Evolutionary conservation across 164 flowering plant species (phyloP).

Genomic region (Tetracentron sinense): DNA sequence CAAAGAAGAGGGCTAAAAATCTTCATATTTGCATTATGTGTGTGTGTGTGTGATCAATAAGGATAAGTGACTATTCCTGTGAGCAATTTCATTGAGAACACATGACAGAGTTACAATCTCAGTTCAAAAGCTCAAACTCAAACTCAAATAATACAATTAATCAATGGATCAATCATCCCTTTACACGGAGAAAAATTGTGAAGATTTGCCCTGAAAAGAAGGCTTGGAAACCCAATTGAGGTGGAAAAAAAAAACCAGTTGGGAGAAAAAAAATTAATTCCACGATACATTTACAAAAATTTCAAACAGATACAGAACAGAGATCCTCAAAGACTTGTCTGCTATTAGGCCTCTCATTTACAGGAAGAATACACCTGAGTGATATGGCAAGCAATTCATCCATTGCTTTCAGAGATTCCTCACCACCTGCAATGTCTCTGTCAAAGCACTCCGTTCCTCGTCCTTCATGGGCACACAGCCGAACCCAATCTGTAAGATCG

Average conservation of each 20-base stretch:
- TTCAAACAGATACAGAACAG: slow-evolving; percentile 33
- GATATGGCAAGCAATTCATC: slow-evolving; percentile 73
- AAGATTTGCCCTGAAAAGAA: slow-evolving; percentile 33
- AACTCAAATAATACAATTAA: slow-evolving; percentile 38
- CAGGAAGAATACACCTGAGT: slow-evolving; percentile 77
- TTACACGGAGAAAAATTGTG: slow-evolving; percentile 45
- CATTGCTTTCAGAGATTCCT: slow-evolving; percentile 68
- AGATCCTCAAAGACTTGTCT: slow-evolving; percentile 72
- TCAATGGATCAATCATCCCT: slow-evolving; percentile 61
- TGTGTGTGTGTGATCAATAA: no score
- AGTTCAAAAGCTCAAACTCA: slow-evolving; percentile 2
- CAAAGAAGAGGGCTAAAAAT: no score
- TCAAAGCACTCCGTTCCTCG: slow-evolving; percentile 86
- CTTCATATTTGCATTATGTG: no score
- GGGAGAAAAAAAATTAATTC: slow-evolving; percentile 35
- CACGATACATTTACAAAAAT: slow-evolving; percentile 57
- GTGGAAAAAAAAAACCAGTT: background rate
- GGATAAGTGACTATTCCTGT: background rate
- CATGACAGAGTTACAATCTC: background rate
- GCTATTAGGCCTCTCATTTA: slow-evolving; percentile 87
- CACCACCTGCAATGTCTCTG: slow-evolving; percentile 69
- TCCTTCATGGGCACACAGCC: slow-evolving; percentile 75
- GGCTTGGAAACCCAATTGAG: slow-evolving; percentile 31
- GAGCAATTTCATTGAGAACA: background rate
- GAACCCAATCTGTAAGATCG: slow-evolving; percentile 95